These are phyloP conservation scores for Boletus smithii DNA, from an alignment of 1,284 basidiomycete genomes.

Conservation along the genomic window DNA sequence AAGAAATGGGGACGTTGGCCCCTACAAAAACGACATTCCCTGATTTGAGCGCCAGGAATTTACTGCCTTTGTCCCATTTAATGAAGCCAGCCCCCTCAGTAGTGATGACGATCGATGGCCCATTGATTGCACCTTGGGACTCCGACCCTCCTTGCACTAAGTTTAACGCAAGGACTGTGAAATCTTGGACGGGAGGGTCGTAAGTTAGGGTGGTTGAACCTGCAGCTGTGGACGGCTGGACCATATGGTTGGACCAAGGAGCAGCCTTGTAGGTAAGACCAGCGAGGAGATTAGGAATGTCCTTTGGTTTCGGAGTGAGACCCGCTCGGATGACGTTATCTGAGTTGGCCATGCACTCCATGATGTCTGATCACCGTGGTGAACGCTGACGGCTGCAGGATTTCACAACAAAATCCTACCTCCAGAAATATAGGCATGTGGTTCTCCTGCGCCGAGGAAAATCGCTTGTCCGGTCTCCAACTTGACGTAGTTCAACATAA, in stretches of 20 bases:
- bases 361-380: constrained; percentile 67
- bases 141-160: constrained; percentile 50
- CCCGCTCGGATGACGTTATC: constrained; percentile 99
- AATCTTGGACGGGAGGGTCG: constrained; percentile 94
- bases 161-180: constrained; percentile 74
- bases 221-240: constrained; percentile 56
- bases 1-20: constrained; percentile 57
- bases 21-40: constrained; percentile 87
- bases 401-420: constrained; percentile 46
- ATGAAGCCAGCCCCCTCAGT: constrained; percentile 66
- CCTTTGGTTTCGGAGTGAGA: constrained; percentile 93
- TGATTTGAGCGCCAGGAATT: constrained; percentile 46
- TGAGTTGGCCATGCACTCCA: constrained; percentile 97
- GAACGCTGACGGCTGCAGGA: constrained; percentile 1
- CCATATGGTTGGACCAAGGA: constrained; percentile 65
- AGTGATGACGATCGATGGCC: constrained; percentile 83
- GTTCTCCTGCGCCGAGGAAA: constrained; percentile 94
- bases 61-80: constrained; percentile 41
- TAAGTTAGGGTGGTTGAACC: constrained; percentile 49
- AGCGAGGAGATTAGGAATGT: constrained; percentile 85
- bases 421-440: constrained; percentile 93
- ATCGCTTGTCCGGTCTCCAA: constrained; percentile 86
- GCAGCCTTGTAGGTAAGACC: constrained; percentile 86
- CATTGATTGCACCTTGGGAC: constrained; percentile 60
- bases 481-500: constrained; percentile 84